Conservation (phyloP, 2,329 filamentous ascomycete species). For the Harringtonia lauricola region DNA sequence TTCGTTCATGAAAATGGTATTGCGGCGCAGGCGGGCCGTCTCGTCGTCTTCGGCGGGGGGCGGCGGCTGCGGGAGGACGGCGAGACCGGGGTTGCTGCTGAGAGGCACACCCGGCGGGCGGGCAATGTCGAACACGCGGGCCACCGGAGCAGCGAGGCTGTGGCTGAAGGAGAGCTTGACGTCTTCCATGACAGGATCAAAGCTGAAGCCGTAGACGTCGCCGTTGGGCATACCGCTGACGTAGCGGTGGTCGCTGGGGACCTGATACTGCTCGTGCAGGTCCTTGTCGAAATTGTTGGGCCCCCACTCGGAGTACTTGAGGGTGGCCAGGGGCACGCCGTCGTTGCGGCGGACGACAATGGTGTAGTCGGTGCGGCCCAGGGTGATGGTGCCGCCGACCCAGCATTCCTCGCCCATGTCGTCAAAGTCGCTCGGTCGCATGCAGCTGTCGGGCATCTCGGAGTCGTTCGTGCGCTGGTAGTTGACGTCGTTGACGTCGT, state of each 20-base stretch:
- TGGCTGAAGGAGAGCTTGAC: slow-evolving; percentile 52
- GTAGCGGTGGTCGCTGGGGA: slow-evolving; percentile 77
- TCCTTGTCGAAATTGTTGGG: slow-evolving; percentile 87
- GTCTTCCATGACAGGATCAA: slow-evolving; percentile 28
- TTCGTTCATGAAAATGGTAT: slow-evolving; percentile 74
- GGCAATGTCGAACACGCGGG: slow-evolving; percentile 79
- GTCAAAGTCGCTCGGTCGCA: slow-evolving; percentile 54
- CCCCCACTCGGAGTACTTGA: slow-evolving; percentile 90
- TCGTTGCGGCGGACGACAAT: slow-evolving; percentile 71
- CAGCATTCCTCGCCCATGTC: slow-evolving; percentile 66
- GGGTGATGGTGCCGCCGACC: slow-evolving; percentile 66
- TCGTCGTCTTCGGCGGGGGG: slow-evolving; percentile 45
- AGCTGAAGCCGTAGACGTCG: slow-evolving; percentile 68
- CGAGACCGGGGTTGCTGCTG: slow-evolving; percentile 62
- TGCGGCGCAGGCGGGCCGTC: slow-evolving; percentile 40
- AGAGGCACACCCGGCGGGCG: slow-evolving; percentile 53
- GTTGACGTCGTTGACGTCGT: slow-evolving; percentile 54
- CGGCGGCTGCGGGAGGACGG: slow-evolving; percentile 76
- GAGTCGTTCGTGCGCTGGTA: slow-evolving; percentile 46
- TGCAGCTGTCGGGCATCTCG: slow-evolving; percentile 54
- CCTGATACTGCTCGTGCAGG: slow-evolving; percentile 69
- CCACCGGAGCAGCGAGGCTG: slow-evolving; percentile 66
- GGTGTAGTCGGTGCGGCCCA: slow-evolving; percentile 82
- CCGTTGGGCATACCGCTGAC: slow-evolving; percentile 83
- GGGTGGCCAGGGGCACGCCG: slow-evolving; percentile 69